Evolutionary conservation across 495 filamentous ascomycete genomes (phyloP).

Genomic region (Trichoderma orchidacearum): DNA sequence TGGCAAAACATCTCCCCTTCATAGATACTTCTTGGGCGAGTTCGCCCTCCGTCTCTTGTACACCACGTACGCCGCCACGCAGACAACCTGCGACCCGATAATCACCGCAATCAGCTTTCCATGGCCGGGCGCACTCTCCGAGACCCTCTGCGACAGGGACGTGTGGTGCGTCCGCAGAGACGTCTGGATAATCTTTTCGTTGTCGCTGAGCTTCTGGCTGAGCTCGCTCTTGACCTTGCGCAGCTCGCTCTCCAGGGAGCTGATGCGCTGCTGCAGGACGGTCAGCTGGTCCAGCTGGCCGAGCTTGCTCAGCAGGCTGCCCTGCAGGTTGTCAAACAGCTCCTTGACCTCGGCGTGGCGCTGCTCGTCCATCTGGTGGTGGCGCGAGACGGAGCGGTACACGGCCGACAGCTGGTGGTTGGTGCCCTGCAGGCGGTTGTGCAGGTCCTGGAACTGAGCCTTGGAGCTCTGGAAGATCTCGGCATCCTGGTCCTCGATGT

Average conservation of each 20-base stretch:
- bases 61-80: conserved; percentile 54
- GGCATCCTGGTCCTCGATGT: conserved; percentile 30
- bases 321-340: conserved; percentile 24
- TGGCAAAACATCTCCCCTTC: not conserved
- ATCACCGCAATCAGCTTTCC: conserved; percentile 61
- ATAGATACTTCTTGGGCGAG: conserved; percentile 89
- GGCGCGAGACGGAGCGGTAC: conserved; percentile 45
- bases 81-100: conserved; percentile 59
- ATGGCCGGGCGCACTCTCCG: conserved; percentile 47
- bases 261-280: conserved; percentile 36
- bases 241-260: conserved; percentile 53
- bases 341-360: conserved; percentile 41
- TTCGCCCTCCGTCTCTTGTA: conserved; percentile 70
- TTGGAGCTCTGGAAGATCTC: conserved; percentile 34
- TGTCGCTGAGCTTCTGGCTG: conserved; percentile 42
- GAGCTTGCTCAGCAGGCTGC: too few relatives aligned
- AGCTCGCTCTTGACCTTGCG: conserved; percentile 35
- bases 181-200: conserved; percentile 59
- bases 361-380: conserved; percentile 36
- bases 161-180: conserved; percentile 61
- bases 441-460: conserved; percentile 67
- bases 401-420: conserved; percentile 59
- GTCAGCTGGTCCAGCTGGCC: conserved; percentile 22
- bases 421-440: conserved; percentile 64
- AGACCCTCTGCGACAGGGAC: conserved; percentile 44